A percentile compares a stretch with the other conserved stretches of the same genome.
phyloP scores from a whole-genome alignment of 352 stramenopile genomes.

The Poterioochromonas sp. region DNA sequence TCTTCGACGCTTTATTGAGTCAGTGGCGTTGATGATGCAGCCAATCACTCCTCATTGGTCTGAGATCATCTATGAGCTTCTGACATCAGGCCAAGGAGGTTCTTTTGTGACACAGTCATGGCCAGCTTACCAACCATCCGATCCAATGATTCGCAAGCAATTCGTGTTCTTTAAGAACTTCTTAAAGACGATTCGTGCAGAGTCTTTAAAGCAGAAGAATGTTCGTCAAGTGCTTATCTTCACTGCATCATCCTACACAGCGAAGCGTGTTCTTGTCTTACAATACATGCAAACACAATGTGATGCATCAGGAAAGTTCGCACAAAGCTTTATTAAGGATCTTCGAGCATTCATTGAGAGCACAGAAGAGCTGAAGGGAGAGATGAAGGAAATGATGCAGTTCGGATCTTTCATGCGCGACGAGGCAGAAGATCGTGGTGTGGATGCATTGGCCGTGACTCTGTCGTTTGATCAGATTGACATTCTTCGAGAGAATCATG shows the following conservation, averaged over 20 bases:
- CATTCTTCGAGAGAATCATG: constrained; percentile 69
- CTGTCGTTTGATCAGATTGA: constrained; percentile 88
- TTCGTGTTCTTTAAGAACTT: constrained; percentile 30
- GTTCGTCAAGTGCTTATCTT: constrained; percentile 51
- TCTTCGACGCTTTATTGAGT: constrained; percentile 82
- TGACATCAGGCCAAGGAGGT: constrained; percentile 46
- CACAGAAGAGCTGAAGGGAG: constrained; percentile 68
- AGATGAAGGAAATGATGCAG: constrained; percentile 91
- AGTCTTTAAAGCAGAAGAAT: constrained; percentile 27
- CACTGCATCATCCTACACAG: constrained; percentile 65
- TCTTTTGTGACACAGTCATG: neutral
- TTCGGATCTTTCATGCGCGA: constrained; percentile 88
- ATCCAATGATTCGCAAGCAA: neutral
- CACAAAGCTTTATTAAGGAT: constrained; percentile 69
- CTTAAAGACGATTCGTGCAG: constrained; percentile 23
- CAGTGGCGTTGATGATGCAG: constrained; percentile 81
- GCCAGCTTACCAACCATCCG: neutral
- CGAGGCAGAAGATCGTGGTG: constrained; percentile 76
- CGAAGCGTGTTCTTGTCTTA: constrained; percentile 70
- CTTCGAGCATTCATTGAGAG: constrained; percentile 58
- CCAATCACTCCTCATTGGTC: constrained; percentile 89
- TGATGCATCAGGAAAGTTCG: constrained; percentile 56
- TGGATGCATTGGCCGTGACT: constrained; percentile 79
- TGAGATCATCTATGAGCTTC: constrained; percentile 70
- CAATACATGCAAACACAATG: constrained; percentile 63